Conservation (phyloP, 768 basidiomycete genomes). For the Mycena venus region DNA sequence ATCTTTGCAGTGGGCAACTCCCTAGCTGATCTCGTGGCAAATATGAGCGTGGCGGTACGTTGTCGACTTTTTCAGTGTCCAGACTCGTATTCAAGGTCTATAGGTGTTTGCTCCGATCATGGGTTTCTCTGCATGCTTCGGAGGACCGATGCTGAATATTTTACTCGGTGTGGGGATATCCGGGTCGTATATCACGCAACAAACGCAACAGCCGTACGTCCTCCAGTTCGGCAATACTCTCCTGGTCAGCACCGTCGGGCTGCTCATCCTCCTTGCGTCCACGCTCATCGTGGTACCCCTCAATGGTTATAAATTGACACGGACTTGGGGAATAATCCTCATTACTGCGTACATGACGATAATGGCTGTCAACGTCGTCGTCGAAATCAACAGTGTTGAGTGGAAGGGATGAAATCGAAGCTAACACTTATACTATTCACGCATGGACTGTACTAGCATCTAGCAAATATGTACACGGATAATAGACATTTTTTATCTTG, state of each 20-base stretch:
- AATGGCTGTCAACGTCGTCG: conserved; percentile 84
- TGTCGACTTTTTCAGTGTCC: not conserved
- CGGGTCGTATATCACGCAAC: conserved; percentile 85
- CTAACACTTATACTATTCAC: conserved; percentile 15
- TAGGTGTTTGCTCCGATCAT: conserved; percentile 91
- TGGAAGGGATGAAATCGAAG: too few relatives aligned
- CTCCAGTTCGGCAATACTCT: conserved; percentile 88
- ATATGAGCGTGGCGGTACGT: conserved; percentile 92
- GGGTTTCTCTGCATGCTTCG: conserved; percentile 97
- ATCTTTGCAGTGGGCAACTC: conserved; percentile 98
- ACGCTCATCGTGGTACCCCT: conserved; percentile 89
- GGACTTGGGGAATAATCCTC: conserved; percentile 86
- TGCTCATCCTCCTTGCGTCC: conserved; percentile 79
- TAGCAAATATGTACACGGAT: conserved; percentile 18
- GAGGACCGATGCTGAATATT: conserved; percentile 93
- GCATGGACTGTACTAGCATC: not conserved
- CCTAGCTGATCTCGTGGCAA: conserved; percentile 95
- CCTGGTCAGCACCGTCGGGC: conserved; percentile 84
- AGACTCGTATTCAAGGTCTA: not conserved
- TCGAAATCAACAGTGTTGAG: conserved; percentile 85
- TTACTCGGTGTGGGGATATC: conserved; percentile 93
- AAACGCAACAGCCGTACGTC: conserved; percentile 72
- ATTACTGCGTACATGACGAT: conserved; percentile 80
- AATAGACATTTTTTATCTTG: conserved; percentile 17
- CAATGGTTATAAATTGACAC: conserved; percentile 85